phyloP scores from a whole-genome alignment of 139 green algal genomes.

The Zygnema cylindricum region DNA sequence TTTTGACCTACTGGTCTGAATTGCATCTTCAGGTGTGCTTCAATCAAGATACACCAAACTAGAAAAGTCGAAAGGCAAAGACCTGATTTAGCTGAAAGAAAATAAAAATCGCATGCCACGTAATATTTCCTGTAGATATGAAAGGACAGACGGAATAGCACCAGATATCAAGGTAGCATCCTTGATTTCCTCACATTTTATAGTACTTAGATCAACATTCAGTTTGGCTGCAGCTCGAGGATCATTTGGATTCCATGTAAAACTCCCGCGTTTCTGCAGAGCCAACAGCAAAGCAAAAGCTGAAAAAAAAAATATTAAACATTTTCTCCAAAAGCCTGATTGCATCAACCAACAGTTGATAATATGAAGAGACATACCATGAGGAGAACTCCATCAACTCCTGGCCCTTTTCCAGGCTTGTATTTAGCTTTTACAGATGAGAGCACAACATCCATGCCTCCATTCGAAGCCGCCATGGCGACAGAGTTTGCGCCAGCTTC shows the following conservation, averaged over 20 bases:
- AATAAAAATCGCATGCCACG: no score
- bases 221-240: neutral
- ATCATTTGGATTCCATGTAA: constrained; percentile 24
- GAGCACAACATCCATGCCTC: no score
- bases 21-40: no score
- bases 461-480: no score
- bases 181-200: constrained; percentile 32
- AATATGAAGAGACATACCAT: constrained; percentile 16
- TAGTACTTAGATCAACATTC: constrained; percentile 1
- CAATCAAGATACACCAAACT: no score
- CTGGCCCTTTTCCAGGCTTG: constrained; percentile 13
- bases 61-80: no score
- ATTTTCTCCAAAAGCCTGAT: neutral
- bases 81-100: no score
- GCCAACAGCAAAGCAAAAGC: neutral
- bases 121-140: no score
- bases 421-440: constrained; percentile 7
- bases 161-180: no score
- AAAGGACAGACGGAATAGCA: no score
- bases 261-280: neutral
- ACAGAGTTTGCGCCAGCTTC: no score
- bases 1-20: no score
- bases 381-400: constrained; percentile 23
- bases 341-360: neutral
- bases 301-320: neutral